Evolutionary conservation across 1,284 basidiomycete species (phyloP).

Genomic region (Termitomyces sp.): DNA sequence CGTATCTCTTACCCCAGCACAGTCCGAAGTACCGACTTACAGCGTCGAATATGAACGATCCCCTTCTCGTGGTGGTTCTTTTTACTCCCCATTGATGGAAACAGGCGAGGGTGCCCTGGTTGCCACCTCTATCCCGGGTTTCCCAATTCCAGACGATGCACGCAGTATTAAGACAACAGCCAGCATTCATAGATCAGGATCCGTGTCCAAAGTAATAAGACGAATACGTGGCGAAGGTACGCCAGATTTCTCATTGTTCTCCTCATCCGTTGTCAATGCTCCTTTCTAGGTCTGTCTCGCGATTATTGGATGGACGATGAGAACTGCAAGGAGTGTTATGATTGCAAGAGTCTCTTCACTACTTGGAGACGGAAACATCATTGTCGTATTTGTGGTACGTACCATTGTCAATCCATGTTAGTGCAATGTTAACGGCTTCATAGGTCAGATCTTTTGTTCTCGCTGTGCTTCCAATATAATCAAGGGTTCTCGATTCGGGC

Average conservation of each 20-base stretch:
- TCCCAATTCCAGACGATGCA: constrained; percentile 79
- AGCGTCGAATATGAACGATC: constrained; percentile 58
- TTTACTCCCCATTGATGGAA: constrained; percentile 49
- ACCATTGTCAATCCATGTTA: background rate
- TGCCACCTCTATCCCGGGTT: constrained; percentile 75
- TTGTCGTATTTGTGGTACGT: constrained; percentile 85
- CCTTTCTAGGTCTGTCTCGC: constrained; percentile 60
- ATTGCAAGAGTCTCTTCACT: constrained; percentile 88
- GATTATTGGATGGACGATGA: constrained; percentile 99
- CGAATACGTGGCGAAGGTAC: constrained; percentile 81
- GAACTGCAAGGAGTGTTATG: constrained; percentile 92
- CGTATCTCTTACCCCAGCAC: constrained; percentile 76
- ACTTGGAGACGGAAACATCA: constrained; percentile 93
- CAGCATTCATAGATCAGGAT: constrained; percentile 69
- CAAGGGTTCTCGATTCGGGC: constrained; percentile 89
- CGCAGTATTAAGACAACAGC: constrained; percentile 70
- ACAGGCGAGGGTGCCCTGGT: constrained; percentile 53
- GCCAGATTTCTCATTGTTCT: constrained; percentile 13
- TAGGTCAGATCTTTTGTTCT: constrained; percentile 88
- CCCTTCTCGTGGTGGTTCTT: constrained; percentile 46
- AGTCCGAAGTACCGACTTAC: constrained; percentile 68
- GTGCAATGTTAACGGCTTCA: constrained; percentile 6
- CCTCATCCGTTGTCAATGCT: constrained; percentile 12
- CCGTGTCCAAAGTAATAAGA: constrained; percentile 85
- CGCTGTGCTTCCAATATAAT: constrained; percentile 97